Base-by-base conservation (phyloP, 805 yeast genomes). In the Wickerhamomyces silvicola region DNA sequence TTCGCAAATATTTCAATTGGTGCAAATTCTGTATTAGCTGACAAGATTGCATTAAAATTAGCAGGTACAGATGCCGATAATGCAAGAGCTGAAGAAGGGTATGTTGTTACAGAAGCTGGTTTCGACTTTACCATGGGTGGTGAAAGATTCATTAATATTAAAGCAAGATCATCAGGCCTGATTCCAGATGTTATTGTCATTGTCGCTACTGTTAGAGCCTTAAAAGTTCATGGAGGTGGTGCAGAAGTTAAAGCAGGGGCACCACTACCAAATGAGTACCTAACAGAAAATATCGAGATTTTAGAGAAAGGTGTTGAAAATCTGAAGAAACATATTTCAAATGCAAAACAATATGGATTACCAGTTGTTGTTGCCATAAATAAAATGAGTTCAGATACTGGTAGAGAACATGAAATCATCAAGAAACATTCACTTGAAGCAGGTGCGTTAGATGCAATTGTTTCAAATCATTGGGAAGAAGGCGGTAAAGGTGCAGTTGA, bases 91-190 rank as follows among this genome's bases (percentile, higher is more conserved):
- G 71, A 41, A 54, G 70, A 76, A 33, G 97, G 97, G 45, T 90
- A 75, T 55, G 97, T 87, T 34, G 85, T 90, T 39, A 90, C 98
- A 31, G 98, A 90, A 61, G 97, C 97, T 24, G 98, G 98, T 32
- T 90, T 90, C 64, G 97, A 90, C 62, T 90, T 92, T 69, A 90
- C 97, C 30, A 90, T 90, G 97, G 98, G 98, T 45, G 97, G 97
- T 48, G 98, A 90, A 68, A 75, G 97, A 52, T 90, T 90, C 65
- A 75, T 90, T 62, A 86, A 90, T 67, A 90, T 90, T 60, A 90
- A 90, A 66, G 87, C 97, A 60, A 79, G 97, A 57, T 72, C 94
- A 13, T 81, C 94, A 24, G 96, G 95, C 5, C 69, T 83, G 37
- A 63, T 69, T 24, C 97, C 97, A 23, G 94, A 88, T 56, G 82